Conservation (phyloP, 1,284 basidiomycete genomes). For the Thelephora terrestris region DNA sequence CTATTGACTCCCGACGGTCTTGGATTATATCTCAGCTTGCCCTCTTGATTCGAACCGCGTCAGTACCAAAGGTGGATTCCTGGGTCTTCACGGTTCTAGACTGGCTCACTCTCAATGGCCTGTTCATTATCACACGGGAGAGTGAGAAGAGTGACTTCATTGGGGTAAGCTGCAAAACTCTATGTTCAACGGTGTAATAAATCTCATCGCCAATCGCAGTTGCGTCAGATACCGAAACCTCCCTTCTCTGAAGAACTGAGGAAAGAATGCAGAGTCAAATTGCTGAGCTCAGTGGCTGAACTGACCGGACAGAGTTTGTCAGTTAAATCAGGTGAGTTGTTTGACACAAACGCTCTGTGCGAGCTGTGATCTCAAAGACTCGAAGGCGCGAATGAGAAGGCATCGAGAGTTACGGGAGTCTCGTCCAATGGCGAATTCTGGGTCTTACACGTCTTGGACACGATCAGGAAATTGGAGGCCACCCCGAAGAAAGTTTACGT, state of each 20-base stretch:
- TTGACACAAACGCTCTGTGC: not conserved
- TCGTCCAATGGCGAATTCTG: constrained; percentile 72
- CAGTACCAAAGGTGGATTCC: constrained; percentile 73
- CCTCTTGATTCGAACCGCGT: constrained; percentile 69
- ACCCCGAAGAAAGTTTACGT: constrained; percentile 60
- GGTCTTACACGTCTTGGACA: constrained; percentile 60
- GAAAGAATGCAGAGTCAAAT: constrained; percentile 53
- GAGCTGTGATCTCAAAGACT: not conserved
- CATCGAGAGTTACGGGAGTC: constrained; percentile 46
- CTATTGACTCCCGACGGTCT: constrained; percentile 43
- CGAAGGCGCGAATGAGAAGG: constrained; percentile 32
- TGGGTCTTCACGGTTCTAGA: constrained; percentile 72
- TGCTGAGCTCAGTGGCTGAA: constrained; percentile 71
- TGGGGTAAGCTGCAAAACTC: constrained; percentile 37
- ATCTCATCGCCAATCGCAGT: constrained; percentile 27
- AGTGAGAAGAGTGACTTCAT: constrained; percentile 54
- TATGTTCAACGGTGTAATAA: not conserved
- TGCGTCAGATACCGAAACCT: constrained; percentile 55
- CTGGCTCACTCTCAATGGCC: constrained; percentile 77
- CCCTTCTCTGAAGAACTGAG: constrained; percentile 66
- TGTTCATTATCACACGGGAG: constrained; percentile 71
- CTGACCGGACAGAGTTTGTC: constrained; percentile 50
- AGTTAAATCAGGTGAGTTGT: constrained; percentile 29
- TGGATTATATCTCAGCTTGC: constrained; percentile 89
- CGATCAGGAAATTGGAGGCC: constrained; percentile 50